Evolutionary conservation across 192 early-diverging fungal genomes (phyloP).

Genomic region (Coemansia sp.): DNA sequence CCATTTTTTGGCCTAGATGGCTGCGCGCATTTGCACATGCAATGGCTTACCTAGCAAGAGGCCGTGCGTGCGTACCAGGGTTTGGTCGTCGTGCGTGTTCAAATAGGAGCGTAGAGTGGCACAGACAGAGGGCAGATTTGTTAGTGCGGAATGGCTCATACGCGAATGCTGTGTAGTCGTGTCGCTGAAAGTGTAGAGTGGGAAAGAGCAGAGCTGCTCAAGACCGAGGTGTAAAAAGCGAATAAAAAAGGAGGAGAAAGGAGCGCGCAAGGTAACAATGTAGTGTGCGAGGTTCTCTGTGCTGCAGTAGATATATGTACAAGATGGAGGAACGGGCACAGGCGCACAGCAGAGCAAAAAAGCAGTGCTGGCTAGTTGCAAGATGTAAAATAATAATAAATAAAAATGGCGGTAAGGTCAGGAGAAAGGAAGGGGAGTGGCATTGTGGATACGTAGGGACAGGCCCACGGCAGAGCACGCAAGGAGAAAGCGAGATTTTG

Average conservation of each 20-base stretch:
- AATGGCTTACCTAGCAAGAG: not conserved
- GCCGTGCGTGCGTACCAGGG: not conserved
- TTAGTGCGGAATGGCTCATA: not conserved
- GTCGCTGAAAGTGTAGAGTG: not conserved
- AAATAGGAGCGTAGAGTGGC: not conserved
- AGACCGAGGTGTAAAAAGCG: not conserved
- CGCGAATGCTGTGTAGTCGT: not conserved
- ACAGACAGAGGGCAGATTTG: not conserved
- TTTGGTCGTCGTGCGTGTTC: not conserved
- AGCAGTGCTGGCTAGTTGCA: slow-evolving; percentile 1
- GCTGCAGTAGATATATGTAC: slow-evolving; percentile 6
- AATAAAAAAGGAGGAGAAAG: not conserved
- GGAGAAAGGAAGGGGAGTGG: slow-evolving; percentile 2
- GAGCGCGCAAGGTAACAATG: not conserved
- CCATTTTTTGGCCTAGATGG: not conserved
- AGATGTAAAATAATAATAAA: slow-evolving; percentile 7
- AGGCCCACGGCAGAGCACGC: not conserved
- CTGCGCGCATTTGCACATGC: not conserved
- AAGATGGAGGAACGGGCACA: slow-evolving; percentile 1
- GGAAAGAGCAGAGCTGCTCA: not conserved
- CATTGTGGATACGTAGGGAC: slow-evolving; percentile 1
- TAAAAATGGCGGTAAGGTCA: not conserved
- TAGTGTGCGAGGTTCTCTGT: not conserved
- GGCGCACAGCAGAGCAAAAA: not conserved
- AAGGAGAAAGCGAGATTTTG: not conserved